A percentile compares a stretch with the other conserved stretches of the same genome.
These are phyloP conservation scores for Trichoderma oligosporum DNA, from an alignment of 2,329 filamentous ascomycete species.

Conservation along the genomic window DNA sequence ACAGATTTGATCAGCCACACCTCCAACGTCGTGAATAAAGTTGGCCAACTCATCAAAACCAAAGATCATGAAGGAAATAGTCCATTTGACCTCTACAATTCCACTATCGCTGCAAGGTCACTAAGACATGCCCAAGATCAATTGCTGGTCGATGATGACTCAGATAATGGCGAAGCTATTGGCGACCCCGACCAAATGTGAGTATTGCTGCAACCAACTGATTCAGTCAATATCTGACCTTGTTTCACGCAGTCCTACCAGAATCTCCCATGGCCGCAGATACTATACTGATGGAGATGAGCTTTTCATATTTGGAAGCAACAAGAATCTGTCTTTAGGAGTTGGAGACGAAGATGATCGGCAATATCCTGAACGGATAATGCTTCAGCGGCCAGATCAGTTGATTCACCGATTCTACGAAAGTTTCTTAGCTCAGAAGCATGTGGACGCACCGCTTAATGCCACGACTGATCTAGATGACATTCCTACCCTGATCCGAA, in stretches of 20 bases:
- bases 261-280: neutral
- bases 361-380: slow-evolving; percentile 83
- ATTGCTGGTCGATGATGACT: slow-evolving; percentile 50
- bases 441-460: slow-evolving; percentile 29
- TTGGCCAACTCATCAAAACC: slow-evolving; percentile 80
- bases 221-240: neutral
- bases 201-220: slow-evolving; percentile 22
- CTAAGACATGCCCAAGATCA: slow-evolving; percentile 48
- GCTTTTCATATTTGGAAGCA: slow-evolving; percentile 90
- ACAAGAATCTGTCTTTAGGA: slow-evolving; percentile 88
- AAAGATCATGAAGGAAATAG: slow-evolving; percentile 95
- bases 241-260: neutral
- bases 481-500: slow-evolving; percentile 69
- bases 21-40: slow-evolving; percentile 55
- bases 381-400: slow-evolving; percentile 70
- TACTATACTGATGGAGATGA: slow-evolving; percentile 62
- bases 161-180: slow-evolving; percentile 52
- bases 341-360: slow-evolving; percentile 95
- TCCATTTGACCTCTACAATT: slow-evolving; percentile 87
- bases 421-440: slow-evolving; percentile 56
- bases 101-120: slow-evolving; percentile 78
- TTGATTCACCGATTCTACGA: slow-evolving; percentile 70
- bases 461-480: slow-evolving; percentile 41
- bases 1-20: slow-evolving; percentile 60
- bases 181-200: slow-evolving; percentile 29